These are phyloP conservation scores for Pharus latifolius DNA, from an alignment of 176 grass and related monocot genomes.

Conservation along the genomic window DNA sequence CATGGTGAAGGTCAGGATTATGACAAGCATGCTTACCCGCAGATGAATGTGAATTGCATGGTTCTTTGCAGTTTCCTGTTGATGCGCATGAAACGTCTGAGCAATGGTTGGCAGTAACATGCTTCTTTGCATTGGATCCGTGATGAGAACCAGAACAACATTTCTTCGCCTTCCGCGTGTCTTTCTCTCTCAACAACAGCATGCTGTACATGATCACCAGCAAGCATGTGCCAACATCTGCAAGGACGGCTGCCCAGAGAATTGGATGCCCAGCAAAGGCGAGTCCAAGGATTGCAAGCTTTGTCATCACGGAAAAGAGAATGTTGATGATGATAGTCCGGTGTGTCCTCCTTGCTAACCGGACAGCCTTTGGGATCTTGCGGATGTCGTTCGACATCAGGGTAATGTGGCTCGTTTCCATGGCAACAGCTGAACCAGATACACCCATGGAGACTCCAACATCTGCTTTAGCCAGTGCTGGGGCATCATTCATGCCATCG, in stretches of 20 bases:
- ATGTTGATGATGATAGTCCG: constrained; percentile 68
- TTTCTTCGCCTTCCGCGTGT: constrained; percentile 38
- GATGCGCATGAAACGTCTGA: constrained; percentile 24
- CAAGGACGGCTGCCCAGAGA: constrained; percentile 91
- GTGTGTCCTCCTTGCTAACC: constrained; percentile 59
- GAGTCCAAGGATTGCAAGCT: constrained; percentile 57
- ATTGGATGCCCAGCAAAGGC: constrained; percentile 68
- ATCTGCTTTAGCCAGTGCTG: constrained; percentile 70
- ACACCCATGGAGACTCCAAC: constrained; percentile 96
- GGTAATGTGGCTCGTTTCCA: constrained; percentile 88
- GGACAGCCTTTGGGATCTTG: constrained; percentile 64
- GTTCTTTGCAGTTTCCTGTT: constrained; percentile 5
- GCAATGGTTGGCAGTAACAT: constrained; percentile 8
- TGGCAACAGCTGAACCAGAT: constrained; percentile 89
- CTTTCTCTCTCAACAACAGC: constrained; percentile 50
- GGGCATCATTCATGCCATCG: constrained; percentile 97
- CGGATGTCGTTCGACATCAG: constrained; percentile 95
- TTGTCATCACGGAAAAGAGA: constrained; percentile 62
- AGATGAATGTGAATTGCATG: neutral
- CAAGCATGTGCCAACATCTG: constrained; percentile 95
- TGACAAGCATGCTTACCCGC: constrained; percentile 12
- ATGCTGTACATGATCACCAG: constrained; percentile 97
- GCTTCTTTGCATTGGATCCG: constrained; percentile 24
- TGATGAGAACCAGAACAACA: constrained; percentile 34
- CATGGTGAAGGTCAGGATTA: constrained; percentile 26